Evolutionary conservation across 331 rosid genomes (phyloP).

Genomic region (Prunus yedoensis): DNA sequence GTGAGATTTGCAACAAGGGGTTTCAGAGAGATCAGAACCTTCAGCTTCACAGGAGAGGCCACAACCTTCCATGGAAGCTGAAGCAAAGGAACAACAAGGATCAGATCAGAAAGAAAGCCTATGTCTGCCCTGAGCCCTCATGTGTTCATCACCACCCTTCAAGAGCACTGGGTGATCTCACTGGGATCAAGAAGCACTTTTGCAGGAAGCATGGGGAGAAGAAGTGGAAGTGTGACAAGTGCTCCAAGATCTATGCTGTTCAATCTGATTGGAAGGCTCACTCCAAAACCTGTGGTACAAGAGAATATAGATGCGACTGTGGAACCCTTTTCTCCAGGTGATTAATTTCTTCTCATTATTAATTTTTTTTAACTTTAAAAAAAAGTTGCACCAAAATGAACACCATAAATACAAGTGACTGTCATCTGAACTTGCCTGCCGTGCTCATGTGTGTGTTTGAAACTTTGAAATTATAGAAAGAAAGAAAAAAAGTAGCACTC

Average conservation of each 20-base stretch:
- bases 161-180: constrained; percentile 93
- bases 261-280: constrained; percentile 99
- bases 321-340: constrained; percentile 98
- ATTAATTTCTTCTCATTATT: not conserved
- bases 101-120: constrained; percentile 68
- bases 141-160: constrained; percentile 96
- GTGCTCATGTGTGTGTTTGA: constrained; percentile 20
- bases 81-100: constrained; percentile 88
- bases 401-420: constrained; percentile 42
- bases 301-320: constrained; percentile 96
- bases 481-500: not conserved
- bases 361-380: not conserved
- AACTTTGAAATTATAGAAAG: constrained; percentile 14
- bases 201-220: constrained; percentile 98
- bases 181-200: constrained; percentile 92
- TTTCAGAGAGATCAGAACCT: constrained; percentile 97
- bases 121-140: constrained; percentile 92
- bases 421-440: constrained; percentile 51
- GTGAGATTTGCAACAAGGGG: constrained; percentile 98
- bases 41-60: constrained; percentile 97
- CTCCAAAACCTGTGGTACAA: constrained; percentile 92
- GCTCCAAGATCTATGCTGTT: constrained; percentile 93
- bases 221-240: constrained; percentile 97
- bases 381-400: constrained; percentile 42
- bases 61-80: constrained; percentile 97